These are phyloP conservation scores for Amanita molliuscula DNA, from an alignment of 768 basidiomycete species.

Conservation along the genomic window DNA sequence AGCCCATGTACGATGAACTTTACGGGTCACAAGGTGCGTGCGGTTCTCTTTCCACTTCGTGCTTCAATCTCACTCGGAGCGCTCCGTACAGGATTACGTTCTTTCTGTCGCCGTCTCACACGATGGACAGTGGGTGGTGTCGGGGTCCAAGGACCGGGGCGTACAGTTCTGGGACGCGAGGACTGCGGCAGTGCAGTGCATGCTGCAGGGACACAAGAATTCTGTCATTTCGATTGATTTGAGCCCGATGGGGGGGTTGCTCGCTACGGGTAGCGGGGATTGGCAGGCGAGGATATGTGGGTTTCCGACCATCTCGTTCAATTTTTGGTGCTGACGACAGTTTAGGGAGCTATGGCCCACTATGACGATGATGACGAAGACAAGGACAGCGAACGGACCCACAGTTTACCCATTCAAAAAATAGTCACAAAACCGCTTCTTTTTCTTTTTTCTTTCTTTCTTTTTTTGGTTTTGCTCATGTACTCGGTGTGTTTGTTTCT, in stretches of 20 bases:
- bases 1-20: constrained; percentile 72
- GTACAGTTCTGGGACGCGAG: constrained; percentile 91
- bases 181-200: constrained; percentile 72
- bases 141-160: constrained; percentile 88
- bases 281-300: constrained; percentile 45
- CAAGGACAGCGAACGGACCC: too few relatives aligned
- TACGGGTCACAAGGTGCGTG: constrained; percentile 81
- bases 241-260: constrained; percentile 31
- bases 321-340: neutral
- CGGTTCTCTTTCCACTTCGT: neutral
- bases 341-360: neutral
- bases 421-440: too few relatives aligned
- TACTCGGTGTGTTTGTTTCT: too few relatives aligned
- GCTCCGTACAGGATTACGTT: constrained; percentile 49
- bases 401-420: too few relatives aligned
- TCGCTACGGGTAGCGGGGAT: constrained; percentile 47
- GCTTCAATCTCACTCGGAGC: neutral
- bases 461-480: too few relatives aligned
- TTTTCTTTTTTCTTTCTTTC: too few relatives aligned
- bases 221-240: constrained; percentile 44
- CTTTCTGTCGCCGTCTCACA: constrained; percentile 68
- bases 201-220: constrained; percentile 73
- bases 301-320: constrained; percentile 12
- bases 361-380: neutral
- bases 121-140: constrained; percentile 91